phyloP scores from a whole-genome alignment of 2,329 filamentous ascomycete genomes.

The Aspergillus pseudoterreus region DNA sequence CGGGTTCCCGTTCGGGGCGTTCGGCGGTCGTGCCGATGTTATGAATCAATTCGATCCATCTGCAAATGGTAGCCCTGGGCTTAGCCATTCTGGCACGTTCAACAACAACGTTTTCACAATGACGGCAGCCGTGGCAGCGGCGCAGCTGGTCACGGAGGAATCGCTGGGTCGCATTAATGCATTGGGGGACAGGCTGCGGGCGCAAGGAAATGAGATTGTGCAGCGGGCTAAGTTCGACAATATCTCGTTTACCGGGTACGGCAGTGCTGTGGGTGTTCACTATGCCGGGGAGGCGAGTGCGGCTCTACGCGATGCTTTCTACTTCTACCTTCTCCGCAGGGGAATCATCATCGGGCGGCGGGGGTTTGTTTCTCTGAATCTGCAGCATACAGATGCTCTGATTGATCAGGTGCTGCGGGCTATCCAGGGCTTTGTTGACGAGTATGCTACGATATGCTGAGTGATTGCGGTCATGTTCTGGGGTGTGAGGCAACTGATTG shows the following conservation, averaged over 20 bases:
- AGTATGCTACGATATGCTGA: background rate
- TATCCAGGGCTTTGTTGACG: background rate
- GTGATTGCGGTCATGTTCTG: background rate
- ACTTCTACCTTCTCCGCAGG: conserved; percentile 24
- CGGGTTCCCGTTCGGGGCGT: conserved; percentile 63
- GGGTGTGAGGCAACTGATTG: background rate
- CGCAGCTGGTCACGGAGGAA: conserved; percentile 17
- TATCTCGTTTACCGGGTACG: conserved; percentile 28
- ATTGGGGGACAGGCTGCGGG: conserved; percentile 22
- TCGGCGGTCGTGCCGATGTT: conserved; percentile 58
- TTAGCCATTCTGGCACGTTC: conserved; percentile 61
- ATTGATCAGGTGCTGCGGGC: conserved; percentile 3
- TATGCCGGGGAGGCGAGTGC: conserved; percentile 19
- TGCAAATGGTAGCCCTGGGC: conserved; percentile 16
- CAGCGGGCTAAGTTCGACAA: conserved; percentile 10
- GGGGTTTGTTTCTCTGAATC: conserved; percentile 29
- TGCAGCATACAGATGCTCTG: conserved; percentile 17
- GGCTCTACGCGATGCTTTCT: conserved; percentile 22
- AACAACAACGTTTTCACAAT: conserved; percentile 66
- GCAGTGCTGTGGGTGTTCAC: conserved; percentile 28
- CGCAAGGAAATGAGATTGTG: conserved; percentile 10
- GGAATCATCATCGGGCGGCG: conserved; percentile 27
- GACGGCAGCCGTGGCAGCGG: conserved; percentile 48
- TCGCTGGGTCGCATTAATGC: conserved; percentile 21
- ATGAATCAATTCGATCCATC: conserved; percentile 58